Evolutionary conservation across 345 rosid species (phyloP).

Genomic region (rapeseed (Brassica napus)): Da-Ae NC_063450.1:36163501-36164000

Average conservation of each 20-base stretch:
- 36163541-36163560: not conserved
- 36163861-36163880: not conserved
- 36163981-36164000: not conserved
- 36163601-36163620: not conserved
- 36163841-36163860: not conserved
- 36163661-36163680: not conserved
- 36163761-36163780: not conserved
- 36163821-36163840: not conserved
- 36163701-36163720: not conserved
- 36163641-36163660: not conserved
- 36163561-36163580: not conserved
- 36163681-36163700: not conserved
- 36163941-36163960: not conserved
- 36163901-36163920: not conserved
- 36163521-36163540: not conserved
- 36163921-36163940: no score
- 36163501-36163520: not conserved
- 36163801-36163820: no score
- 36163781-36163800: not conserved
- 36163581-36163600: not conserved
- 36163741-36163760: not conserved
- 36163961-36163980: not conserved
- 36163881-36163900: not conserved
- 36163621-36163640: not conserved
- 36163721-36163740: not conserved